phyloP scores from a whole-genome alignment of 352 stramenopile genomes.

The Plasmopara halstedii region DNA sequence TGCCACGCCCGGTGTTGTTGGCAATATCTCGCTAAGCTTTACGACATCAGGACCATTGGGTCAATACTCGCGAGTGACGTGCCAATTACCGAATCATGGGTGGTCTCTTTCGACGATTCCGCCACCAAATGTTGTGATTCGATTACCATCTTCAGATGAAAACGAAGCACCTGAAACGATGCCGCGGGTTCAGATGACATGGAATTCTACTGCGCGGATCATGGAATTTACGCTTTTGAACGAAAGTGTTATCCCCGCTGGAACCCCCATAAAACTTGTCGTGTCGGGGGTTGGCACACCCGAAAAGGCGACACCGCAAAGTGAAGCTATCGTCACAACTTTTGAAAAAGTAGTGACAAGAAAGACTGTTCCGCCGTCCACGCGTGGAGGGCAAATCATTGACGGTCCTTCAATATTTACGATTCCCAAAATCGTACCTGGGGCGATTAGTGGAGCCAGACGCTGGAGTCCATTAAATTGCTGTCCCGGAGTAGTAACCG shows the following conservation, averaged over 20 bases:
- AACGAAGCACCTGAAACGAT: conserved; percentile 9
- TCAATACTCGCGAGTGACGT: conserved; percentile 39
- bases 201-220: conserved; percentile 16
- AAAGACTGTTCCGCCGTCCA: conserved; percentile 42
- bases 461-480: conserved; percentile 60
- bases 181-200: conserved; percentile 29
- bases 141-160: conserved; percentile 23
- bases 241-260: conserved; percentile 28
- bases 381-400: conserved; percentile 53
- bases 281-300: conserved; percentile 52
- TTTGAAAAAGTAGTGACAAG: conserved; percentile 58
- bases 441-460: conserved; percentile 27
- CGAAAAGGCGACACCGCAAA: conserved; percentile 36
- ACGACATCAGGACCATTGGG: conserved; percentile 28
- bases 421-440: conserved; percentile 46
- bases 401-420: conserved; percentile 41
- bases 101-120: conserved; percentile 31
- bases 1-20: conserved; percentile 36
- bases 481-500: conserved; percentile 33
- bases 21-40: conserved; percentile 46
- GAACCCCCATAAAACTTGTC: conserved; percentile 33
- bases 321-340: conserved; percentile 41
- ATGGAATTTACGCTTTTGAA: conserved; percentile 50
- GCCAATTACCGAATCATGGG: conserved; percentile 44
- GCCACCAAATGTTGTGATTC: conserved; percentile 27